Evolutionary conservation across 768 basidiomycete species (phyloP).

Genomic region (Suillus americanus): DNA sequence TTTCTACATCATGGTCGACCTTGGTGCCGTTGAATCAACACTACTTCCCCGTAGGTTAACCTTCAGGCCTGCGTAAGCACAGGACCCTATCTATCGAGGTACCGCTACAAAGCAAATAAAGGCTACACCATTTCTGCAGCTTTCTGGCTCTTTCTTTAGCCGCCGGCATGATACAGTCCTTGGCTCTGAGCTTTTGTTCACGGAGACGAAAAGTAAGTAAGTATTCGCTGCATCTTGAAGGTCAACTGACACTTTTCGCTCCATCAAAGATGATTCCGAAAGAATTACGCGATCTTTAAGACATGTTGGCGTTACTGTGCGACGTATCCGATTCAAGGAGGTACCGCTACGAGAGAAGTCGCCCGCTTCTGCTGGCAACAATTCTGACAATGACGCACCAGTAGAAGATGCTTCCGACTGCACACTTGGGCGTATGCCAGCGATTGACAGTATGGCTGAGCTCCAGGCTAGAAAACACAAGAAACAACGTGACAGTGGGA

Average conservation of each 20-base stretch:
- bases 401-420: no score
- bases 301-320: constrained; percentile 14
- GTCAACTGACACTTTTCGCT: constrained; percentile 7
- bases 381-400: no score
- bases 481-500: background rate
- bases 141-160: constrained; percentile 53
- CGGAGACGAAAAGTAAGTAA: constrained; percentile 58
- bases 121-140: constrained; percentile 80
- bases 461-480: constrained; percentile 10
- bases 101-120: constrained; percentile 22
- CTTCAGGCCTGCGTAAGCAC: constrained; percentile 50
- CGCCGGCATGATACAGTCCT: constrained; percentile 63
- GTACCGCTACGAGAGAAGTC: no score
- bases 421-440: no score
- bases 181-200: constrained; percentile 78
- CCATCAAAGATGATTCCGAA: constrained; percentile 42
- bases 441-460: no score
- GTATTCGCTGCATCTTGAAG: background rate
- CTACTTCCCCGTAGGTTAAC: constrained; percentile 69
- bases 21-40: constrained; percentile 68
- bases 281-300: constrained; percentile 48
- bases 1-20: constrained; percentile 36
- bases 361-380: no score
- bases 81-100: background rate
- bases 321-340: no score